These are phyloP conservation scores for Extremus antarcticus DNA, from an alignment of 495 filamentous ascomycete genomes.

Conservation along the genomic window DNA sequence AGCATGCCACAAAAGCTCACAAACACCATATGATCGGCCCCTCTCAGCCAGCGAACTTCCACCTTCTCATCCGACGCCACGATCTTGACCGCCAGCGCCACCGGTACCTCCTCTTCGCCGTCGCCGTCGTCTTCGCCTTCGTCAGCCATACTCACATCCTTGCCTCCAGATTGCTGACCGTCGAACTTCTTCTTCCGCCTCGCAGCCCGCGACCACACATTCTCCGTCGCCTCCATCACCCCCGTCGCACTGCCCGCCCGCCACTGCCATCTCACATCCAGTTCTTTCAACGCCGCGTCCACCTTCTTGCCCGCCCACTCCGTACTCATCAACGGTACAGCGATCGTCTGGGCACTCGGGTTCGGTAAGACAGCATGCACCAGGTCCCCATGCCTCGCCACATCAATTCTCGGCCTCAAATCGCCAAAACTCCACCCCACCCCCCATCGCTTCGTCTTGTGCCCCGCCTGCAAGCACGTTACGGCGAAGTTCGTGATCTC, in stretches of 20 bases:
- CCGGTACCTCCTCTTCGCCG: constrained; percentile 25
- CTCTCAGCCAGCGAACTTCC: constrained; percentile 62
- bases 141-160: constrained; percentile 11
- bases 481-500: constrained; percentile 71
- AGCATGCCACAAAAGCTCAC: constrained; percentile 84
- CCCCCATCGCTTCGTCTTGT: constrained; percentile 73
- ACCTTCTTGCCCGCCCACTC: constrained; percentile 25
- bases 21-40: constrained; percentile 63
- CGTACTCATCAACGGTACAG: constrained; percentile 27
- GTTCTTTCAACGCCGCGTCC: constrained; percentile 31
- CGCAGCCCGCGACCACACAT: constrained; percentile 65
- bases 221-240: constrained; percentile 39
- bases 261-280: constrained; percentile 47
- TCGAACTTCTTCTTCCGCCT: constrained; percentile 35
- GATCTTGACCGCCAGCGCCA: constrained; percentile 40
- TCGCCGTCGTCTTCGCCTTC: constrained; percentile 18
- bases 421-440: constrained; percentile 76
- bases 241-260: constrained; percentile 34
- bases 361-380: constrained; percentile 52
- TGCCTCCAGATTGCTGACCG: not conserved
- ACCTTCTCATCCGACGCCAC: constrained; percentile 28
- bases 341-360: constrained; percentile 46
- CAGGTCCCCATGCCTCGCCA: constrained; percentile 35
- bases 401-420: constrained; percentile 49
- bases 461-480: constrained; percentile 68